Base-by-base conservation (phyloP, 1,284 basidiomycete genomes). In the Ceratobasidium theobromae region DNA sequence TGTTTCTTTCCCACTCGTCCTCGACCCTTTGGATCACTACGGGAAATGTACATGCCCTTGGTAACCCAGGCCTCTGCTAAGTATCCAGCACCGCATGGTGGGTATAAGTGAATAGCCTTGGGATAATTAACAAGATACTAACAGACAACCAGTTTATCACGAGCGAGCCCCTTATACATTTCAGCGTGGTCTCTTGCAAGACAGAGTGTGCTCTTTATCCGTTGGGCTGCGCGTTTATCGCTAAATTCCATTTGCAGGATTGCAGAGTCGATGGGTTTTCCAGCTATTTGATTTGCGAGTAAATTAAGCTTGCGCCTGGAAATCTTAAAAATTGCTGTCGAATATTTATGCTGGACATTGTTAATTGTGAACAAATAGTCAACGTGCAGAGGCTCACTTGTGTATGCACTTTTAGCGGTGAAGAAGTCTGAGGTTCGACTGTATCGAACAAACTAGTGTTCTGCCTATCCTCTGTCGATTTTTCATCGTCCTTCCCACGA, bases 211-310 rank as follows among this genome's bases (percentile, higher is more conserved):
- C 87, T 90, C 83, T 93, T 88, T 66, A 99, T 86, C 69, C 93
- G 86, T 49, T 81, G 84, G 66, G 91, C 88, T 9, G 91, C 92
- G 14, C 93, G 84, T 78, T 98, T 98, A 76, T 95, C 87, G 71
- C 88, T 91, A 76, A 98, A 97, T 75, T 91, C 86, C 90, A 98
- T 96, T 75, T 99, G 96, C 57, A 98, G 79, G 73, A 99, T 95
- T 27, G 96, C 95, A 74, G 90, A 87, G 77, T 98, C 95, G 67
- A 96, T 87, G 12, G 94, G 93, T 72, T 93, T 88, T 14, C 91
- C 89, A 8, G 90, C 82, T 71, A 98, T 93, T 76, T 98, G 93
- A 64, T 86, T 82, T 5, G 90, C 89, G 45, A 99, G 81, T 79
- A 89, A 83, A 76, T 96, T 95, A 60, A 98, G 81, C 77, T 98